These are phyloP conservation scores for Neonectria sp. DNA, from an alignment of 2,329 filamentous ascomycete species.

Conservation along the genomic window DNA sequence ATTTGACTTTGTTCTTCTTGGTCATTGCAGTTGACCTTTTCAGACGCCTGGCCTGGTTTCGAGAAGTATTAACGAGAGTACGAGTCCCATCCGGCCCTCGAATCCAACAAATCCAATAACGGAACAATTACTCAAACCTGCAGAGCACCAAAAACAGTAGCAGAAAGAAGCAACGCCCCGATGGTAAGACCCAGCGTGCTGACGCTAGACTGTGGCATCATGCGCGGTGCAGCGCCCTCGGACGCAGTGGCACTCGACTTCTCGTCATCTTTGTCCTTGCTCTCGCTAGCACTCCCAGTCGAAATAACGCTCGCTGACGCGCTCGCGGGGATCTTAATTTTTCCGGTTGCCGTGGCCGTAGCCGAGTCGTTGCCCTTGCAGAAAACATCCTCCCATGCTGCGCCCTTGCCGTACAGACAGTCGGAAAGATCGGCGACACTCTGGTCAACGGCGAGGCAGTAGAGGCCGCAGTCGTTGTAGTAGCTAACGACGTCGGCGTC, in stretches of 20 bases:
- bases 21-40: too few relatives aligned
- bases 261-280: conserved; percentile 12
- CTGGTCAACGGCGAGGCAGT: conserved; percentile 56
- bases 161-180: conserved; percentile 52
- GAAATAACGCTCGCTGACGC: conserved; percentile 49
- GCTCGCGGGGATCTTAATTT: conserved; percentile 43
- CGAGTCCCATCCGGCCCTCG: too few relatives aligned
- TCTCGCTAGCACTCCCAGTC: conserved; percentile 6
- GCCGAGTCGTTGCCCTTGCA: conserved; percentile 57
- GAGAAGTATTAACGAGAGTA: too few relatives aligned
- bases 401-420: conserved; percentile 58
- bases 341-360: conserved; percentile 51
- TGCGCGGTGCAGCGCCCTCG: conserved; percentile 21
- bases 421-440: conserved; percentile 44
- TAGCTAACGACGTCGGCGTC: conserved; percentile 59
- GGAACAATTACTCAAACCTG: too few relatives aligned
- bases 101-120: too few relatives aligned
- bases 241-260: conserved; percentile 17
- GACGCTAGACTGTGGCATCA: conserved; percentile 30
- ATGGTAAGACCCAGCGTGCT: conserved; percentile 49
- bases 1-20: too few relatives aligned
- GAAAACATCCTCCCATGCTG: conserved; percentile 56
- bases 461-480: conserved; percentile 63
- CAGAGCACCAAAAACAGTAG: conserved; percentile 35
- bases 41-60: too few relatives aligned